Evolutionary conservation across 257 asterid genomes (phyloP), one percentile per base, ranked within the genome.

Genomic region (Capsicum pubescens): DNA sequence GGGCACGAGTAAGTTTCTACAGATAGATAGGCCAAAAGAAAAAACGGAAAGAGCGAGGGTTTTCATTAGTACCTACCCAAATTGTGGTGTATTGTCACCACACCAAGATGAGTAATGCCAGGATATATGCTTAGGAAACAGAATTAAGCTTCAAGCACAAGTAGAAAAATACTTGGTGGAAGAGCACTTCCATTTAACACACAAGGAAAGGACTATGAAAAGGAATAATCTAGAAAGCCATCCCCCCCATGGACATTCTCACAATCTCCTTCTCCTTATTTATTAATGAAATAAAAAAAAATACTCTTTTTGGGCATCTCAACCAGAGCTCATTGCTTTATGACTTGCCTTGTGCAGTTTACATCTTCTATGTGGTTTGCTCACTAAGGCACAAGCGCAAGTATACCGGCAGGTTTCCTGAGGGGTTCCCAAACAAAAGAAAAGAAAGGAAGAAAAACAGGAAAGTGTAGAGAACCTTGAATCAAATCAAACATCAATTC

Each of bases 131-230:
- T 0, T 52, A 52, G 50, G 16, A 15, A 7, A 66, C 32, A 15
- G 1, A 76, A 76, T 76, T 52, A 76, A 21, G 46, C 63, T 52
- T 52, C 61, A 76, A 76, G 63, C 81, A 76, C 26, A 52, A 76
- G 48, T 52, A 76, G 81, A 76, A 52, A 52, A 32, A 52, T 76
- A 76, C 80, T 72, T 74, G 81, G 19, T 74, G 81, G 7, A 74
- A 13, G 60, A 44, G 21, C 21, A 52, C 81, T 52, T 74, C 21
- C 81, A 74, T 52, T 19, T 50, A 74, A 52, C 59, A 74, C 57
- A 74, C 44, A 74, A 74, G n/a, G 60, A 21, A 74, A 74, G 44
- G 59, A 3, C 63, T 0, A 26, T 50, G 46, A 52, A 76, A 50
- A 52, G 48, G 26, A 52, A 52, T 63, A 76, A 76, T 52, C 63